These are phyloP conservation scores for Beauveria rudraprayagi DNA, from an alignment of 2,329 filamentous ascomycete species.

Conservation along the genomic window DNA sequence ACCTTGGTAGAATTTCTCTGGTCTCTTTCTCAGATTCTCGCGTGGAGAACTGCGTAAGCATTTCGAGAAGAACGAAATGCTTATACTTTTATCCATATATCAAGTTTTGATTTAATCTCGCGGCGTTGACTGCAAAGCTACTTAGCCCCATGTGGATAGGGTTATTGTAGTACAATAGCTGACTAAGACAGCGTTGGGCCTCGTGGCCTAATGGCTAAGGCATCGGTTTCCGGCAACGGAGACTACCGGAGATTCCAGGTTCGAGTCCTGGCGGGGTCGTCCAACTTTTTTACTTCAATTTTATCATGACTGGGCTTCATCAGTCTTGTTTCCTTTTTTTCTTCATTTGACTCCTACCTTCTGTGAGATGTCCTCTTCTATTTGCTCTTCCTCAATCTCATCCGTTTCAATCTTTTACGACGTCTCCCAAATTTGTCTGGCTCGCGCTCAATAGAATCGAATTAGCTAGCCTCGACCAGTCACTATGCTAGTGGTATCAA, in stretches of 20 bases:
- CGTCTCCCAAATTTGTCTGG: too few species aligned
- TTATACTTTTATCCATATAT: too few species aligned
- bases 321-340: background rate
- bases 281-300: background rate
- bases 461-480: background rate
- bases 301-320: background rate
- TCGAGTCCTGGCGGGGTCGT: constrained; percentile 11
- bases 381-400: too few species aligned
- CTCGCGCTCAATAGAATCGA: background rate
- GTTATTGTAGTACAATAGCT: background rate
- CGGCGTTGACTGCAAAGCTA: too few species aligned
- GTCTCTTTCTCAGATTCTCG: too few species aligned
- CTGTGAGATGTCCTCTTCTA: background rate
- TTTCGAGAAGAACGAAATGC: too few species aligned
- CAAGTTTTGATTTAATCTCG: too few species aligned
- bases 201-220: constrained; percentile 10
- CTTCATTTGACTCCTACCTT: background rate
- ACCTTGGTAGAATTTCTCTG: too few species aligned
- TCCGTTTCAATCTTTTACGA: too few species aligned
- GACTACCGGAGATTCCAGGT: constrained; percentile 9
- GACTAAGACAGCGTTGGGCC: background rate
- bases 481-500: background rate
- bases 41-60: too few species aligned
- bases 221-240: constrained; percentile 6
- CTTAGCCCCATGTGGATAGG: too few species aligned